Evolutionary conservation across 148 eudicot species (phyloP).

Genomic region (Chenopodium berlandieri): DNA sequence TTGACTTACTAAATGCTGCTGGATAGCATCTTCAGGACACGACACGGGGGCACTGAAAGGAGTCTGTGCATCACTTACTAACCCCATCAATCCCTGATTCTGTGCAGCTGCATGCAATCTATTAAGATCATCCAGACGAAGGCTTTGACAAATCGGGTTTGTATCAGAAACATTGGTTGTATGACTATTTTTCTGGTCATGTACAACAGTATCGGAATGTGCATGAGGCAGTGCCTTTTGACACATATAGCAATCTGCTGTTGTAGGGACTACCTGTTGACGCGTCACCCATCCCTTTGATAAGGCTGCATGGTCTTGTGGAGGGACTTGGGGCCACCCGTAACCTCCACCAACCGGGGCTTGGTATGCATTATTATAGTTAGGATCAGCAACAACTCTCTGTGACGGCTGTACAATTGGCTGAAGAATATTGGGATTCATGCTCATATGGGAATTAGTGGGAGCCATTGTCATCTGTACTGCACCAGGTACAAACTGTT

Average conservation of each 20-base stretch:
- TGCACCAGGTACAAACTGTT: constrained; percentile 48
- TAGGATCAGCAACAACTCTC: constrained; percentile 57
- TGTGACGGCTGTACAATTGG: constrained; percentile 46
- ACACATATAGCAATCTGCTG: constrained; percentile 68
- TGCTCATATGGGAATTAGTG: constrained; percentile 46
- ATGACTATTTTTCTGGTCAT: constrained; percentile 52
- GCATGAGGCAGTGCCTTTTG: constrained; percentile 92
- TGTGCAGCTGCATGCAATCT: constrained; percentile 38
- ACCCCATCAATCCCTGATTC: constrained; percentile 39
- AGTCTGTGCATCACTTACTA: constrained; percentile 33
- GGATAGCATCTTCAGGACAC: constrained; percentile 41
- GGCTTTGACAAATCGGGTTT: constrained; percentile 53
- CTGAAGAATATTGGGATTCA: constrained; percentile 48
- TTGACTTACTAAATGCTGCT: constrained; percentile 33
- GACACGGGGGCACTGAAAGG: constrained; percentile 41
- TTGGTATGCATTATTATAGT: constrained; percentile 46
- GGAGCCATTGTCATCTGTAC: constrained; percentile 61
- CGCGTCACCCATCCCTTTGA: constrained; percentile 54
- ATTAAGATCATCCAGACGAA: constrained; percentile 43
- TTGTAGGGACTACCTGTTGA: constrained; percentile 42
- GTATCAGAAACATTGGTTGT: constrained; percentile 39
- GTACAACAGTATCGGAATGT: constrained; percentile 76
- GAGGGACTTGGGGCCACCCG: constrained; percentile 64
- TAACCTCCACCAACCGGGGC: constrained; percentile 56
- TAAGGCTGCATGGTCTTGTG: constrained; percentile 48